Evolutionary conservation across 192 early-diverging fungal genomes (phyloP), one percentile per base, ranked within the genome.

Genomic region (Linnemannia schmuckeri): DNA sequence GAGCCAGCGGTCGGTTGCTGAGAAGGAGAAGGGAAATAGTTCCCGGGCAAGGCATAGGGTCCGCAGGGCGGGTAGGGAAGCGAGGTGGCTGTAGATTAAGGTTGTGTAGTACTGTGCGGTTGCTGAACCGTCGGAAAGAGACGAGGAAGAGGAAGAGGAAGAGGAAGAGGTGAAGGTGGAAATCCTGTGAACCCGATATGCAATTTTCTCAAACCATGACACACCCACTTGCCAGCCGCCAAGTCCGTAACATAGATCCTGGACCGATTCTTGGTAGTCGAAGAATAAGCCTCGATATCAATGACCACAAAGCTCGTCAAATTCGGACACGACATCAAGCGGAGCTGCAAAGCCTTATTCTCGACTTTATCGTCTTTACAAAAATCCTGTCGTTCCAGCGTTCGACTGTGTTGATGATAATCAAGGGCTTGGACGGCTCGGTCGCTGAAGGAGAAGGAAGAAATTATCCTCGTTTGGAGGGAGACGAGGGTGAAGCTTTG

Each of bases 111-210:
- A 75, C 15, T 79, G 38, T 42, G 40, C 47, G 13, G 47, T 18
- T 49, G 47, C 47, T 49, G 47, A 49, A 2, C 24, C 70, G 18
- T 35, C n/a, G 0, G 75, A 69, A 22, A 10, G 12, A 44, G 42
- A 41, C 2, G 41, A 41, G 4, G 41, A 41, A 7, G 41, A 44
- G 12, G 42, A 44, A 10, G 42, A 44, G 7, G 42, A 44, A 10
- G 42, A 44, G 12, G 47, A 17, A 15, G 13, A 18, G 3, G 40
- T 1, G 1, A 72, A 12, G n/a, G 52, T 66, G 3, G 72, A 44
- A 84, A 79, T 73, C 83, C 83, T 20, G 72, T 72, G 35, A 85
- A 85, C 4, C 82, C 82, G n/a, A 85, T 76, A 0, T 69, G 44
- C 3, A 85, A 44, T 2, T 73, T 78, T 37, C 35, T 37, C n/a